Evolutionary conservation across 129 eudicot genomes (phyloP), one percentile per base, ranked within the genome.

Genomic region (Pseudognaphalium luteoalbum): DNA sequence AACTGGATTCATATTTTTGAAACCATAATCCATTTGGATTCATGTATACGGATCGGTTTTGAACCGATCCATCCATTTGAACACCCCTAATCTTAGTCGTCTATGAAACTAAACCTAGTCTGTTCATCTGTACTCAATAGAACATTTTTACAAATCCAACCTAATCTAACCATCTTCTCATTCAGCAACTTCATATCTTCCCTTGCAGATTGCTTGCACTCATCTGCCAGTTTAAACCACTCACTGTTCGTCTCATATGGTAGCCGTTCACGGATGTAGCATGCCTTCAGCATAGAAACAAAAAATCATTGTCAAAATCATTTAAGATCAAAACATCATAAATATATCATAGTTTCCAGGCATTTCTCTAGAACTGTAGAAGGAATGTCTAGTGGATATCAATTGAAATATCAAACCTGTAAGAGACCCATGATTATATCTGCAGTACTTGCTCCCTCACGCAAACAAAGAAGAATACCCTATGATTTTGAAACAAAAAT

Each of bases 111-210:
- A 61, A 91, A 94, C 66, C 93, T 83, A 57, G 81, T 83, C 62
- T 86, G 97, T 80, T 94, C 98, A 47, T 81, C 33, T 47, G 84
- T 78, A 78, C 93, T 86, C 76, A 94, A 81, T 34, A 94, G 83
- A 70, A 94, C 78, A 76, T 91, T 91, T 70, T 83, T 90, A 74
- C 88, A 83, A 76, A 85, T 82, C 98, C 98, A 94, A 17, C 96
- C 96, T 7, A 77, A 51, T 11, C 59, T 82, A 29, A 82, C 63
- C 91, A 91, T 87, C 77, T 83, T 81, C 51, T 84, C 91, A 14
- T 57, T 80, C 63, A 94, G 71, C 70, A 65, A 58, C 80, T 20
- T 56, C 29, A 85, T 11, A 78, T 88, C 86, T 54, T 21, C 81
- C 66, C 70, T 58, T 28, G 97, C 92, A 71, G 66, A 77, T 65